Percentiles rank a stretch among this genome's conserved stretches.
Evolutionary conservation across 768 basidiomycete species (phyloP).

Genomic region (Naganishia friedmannii): DNA sequence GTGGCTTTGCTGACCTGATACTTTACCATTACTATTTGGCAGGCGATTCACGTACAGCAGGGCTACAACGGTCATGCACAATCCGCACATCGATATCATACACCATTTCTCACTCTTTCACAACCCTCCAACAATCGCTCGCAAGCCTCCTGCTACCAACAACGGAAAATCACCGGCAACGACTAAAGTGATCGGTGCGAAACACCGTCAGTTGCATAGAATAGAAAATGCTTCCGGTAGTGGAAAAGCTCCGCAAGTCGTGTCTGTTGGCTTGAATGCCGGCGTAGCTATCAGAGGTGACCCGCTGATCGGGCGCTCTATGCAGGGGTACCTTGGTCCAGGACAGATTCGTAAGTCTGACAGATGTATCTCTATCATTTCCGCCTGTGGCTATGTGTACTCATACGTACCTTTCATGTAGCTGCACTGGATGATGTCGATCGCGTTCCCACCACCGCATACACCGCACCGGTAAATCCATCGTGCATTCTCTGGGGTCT

Average conservation of each 20-base stretch:
- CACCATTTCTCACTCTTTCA: conserved; percentile 45
- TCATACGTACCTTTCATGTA: background rate
- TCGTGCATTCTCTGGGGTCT: conserved; percentile 43
- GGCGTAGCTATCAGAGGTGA: conserved; percentile 43
- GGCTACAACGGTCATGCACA: conserved; percentile 34
- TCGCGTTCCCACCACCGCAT: conserved; percentile 33
- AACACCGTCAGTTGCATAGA: conserved; percentile 24
- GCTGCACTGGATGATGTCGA: conserved; percentile 25
- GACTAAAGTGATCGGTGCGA: conserved; percentile 28
- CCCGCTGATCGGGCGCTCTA: conserved; percentile 43
- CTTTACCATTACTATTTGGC: background rate
- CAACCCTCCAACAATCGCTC: conserved; percentile 30
- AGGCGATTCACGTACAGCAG: conserved; percentile 41
- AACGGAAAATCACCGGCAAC: background rate
- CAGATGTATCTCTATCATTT: conserved; percentile 23
- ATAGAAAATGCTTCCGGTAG: background rate
- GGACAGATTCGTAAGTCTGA: conserved; percentile 34
- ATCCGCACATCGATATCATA: conserved; percentile 41
- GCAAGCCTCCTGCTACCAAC: conserved; percentile 14
- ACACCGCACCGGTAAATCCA: conserved; percentile 35
- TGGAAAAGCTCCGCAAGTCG: conserved; percentile 37
- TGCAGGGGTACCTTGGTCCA: conserved; percentile 48
- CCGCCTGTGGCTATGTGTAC: background rate
- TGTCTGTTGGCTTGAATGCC: conserved; percentile 39
- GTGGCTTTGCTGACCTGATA: background rate